A percentile compares a stretch with the other conserved stretches of the same genome.
Evolutionary conservation across 164 flowering plant genomes (phyloP).

Genomic region (Vitis riparia): DNA sequence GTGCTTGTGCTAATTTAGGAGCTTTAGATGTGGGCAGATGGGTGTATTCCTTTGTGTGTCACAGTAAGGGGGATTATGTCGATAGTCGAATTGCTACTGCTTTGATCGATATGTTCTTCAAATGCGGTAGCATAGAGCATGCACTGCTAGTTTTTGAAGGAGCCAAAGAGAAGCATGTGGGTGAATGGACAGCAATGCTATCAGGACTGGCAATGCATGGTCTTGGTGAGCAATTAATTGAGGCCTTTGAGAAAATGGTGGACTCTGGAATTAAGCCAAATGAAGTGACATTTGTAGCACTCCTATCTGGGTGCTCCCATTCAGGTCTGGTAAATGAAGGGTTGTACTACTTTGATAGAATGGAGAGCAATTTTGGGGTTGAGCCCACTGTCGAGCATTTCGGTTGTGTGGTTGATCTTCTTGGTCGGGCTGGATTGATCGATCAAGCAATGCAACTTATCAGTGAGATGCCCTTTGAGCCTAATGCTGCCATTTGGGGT

Average conservation of each 20-base stretch:
- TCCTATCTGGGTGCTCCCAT: conserved; percentile 41
- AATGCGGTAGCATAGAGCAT: conserved; percentile 31
- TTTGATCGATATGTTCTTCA: conserved; percentile 39
- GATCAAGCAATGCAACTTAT: conserved; percentile 26
- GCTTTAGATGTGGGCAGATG: conserved; percentile 33
- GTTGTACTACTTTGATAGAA: conserved; percentile 25
- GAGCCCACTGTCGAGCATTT: conserved; percentile 35
- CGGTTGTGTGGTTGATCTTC: conserved; percentile 41
- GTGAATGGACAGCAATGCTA: conserved; percentile 40
- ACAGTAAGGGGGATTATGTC: conserved; percentile 10
- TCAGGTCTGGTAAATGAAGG: conserved; percentile 38
- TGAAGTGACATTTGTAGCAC: conserved; percentile 27
- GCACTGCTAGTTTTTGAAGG: conserved; percentile 21
- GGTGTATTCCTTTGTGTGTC: conserved; percentile 23
- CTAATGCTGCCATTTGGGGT: conserved; percentile 40
- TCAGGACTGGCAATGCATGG: conserved; percentile 39
- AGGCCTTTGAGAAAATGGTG: conserved; percentile 33
- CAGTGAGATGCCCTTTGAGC: conserved; percentile 23
- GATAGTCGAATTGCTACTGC: conserved; percentile 32
- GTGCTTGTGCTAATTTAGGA: conserved; percentile 24
- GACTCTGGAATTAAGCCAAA: conserved; percentile 27
- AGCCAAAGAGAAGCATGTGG: conserved; percentile 24
- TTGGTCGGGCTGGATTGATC: conserved; percentile 35
- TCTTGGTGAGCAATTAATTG: conserved; percentile 22
- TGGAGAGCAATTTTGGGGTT: conserved; percentile 27